Conservation (phyloP, 176 grass and related monocot genomes). For the Zizania latifolia region DNA sequence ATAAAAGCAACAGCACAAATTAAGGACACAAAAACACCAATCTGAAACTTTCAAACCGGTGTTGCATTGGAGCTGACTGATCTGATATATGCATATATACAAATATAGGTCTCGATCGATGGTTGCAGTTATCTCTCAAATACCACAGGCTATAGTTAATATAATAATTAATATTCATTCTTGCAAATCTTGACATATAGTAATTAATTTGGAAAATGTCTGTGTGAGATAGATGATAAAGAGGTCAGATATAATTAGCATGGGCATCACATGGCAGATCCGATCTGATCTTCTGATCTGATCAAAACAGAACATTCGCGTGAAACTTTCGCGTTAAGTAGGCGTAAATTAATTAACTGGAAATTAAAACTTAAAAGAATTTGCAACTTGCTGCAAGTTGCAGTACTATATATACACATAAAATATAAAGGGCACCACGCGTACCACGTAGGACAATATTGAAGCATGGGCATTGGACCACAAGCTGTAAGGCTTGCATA, state of each 20-base stretch:
- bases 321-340: constrained; percentile 14
- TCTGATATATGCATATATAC: background rate
- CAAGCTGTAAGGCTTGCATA: constrained; percentile 6
- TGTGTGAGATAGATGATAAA: background rate
- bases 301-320: constrained; percentile 4
- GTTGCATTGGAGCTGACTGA: background rate
- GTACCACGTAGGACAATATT: background rate
- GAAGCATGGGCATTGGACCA: constrained; percentile 5
- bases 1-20: constrained; percentile 6
- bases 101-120: background rate
- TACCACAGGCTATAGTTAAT: background rate
- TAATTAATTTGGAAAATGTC: background rate
- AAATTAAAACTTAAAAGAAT: background rate
- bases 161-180: background rate
- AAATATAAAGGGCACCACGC: background rate
- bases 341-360: background rate
- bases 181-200: background rate
- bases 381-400: constrained; percentile 25
- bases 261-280: constrained; percentile 8
- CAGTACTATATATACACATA: background rate
- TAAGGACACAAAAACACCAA: background rate
- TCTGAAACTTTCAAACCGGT: background rate
- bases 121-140: background rate
- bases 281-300: constrained; percentile 20
- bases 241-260: background rate